These are phyloP conservation scores for Paracamarosporium sp. DNA, from an alignment of 2,329 filamentous ascomycete species.

Conservation along the genomic window DNA sequence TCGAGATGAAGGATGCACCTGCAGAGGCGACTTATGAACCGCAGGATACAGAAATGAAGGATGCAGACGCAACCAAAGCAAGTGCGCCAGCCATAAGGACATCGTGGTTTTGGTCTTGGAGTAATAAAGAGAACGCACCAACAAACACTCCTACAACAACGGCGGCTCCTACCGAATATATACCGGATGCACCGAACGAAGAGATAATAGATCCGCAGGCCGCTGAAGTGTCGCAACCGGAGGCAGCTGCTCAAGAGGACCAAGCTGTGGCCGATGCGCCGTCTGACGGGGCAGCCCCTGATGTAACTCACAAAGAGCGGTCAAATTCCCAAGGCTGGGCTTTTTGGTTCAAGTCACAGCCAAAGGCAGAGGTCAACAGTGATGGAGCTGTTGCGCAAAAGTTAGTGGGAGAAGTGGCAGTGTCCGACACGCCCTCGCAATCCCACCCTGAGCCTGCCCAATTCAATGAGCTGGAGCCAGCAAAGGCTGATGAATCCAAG, in stretches of 20 bases:
- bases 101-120: slow-evolving; percentile 60
- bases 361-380: slow-evolving; percentile 59
- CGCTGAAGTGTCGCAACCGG: slow-evolving; percentile 5
- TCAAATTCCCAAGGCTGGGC: slow-evolving; percentile 72
- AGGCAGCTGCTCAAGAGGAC: neutral
- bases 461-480: slow-evolving; percentile 53
- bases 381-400: slow-evolving; percentile 65
- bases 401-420: slow-evolving; percentile 58
- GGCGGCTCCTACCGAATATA: slow-evolving; percentile 12
- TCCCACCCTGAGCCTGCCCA: slow-evolving; percentile 59
- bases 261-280: slow-evolving; percentile 14
- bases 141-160: slow-evolving; percentile 29
- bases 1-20: slow-evolving; percentile 27
- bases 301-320: slow-evolving; percentile 44
- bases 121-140: slow-evolving; percentile 52
- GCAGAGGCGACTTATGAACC: neutral
- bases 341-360: slow-evolving; percentile 74
- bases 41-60: slow-evolving; percentile 23
- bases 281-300: slow-evolving; percentile 11
- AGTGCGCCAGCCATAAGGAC: slow-evolving; percentile 23
- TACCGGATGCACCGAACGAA: slow-evolving; percentile 13
- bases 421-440: slow-evolving; percentile 58
- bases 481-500: slow-evolving; percentile 28
- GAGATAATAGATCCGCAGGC: slow-evolving; percentile 4
- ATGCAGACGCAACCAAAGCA: slow-evolving; percentile 20